Evolutionary conservation across 345 rosid genomes (phyloP), one percentile per base, ranked within the genome.

Genomic region (Syzygium aqueum): DNA sequence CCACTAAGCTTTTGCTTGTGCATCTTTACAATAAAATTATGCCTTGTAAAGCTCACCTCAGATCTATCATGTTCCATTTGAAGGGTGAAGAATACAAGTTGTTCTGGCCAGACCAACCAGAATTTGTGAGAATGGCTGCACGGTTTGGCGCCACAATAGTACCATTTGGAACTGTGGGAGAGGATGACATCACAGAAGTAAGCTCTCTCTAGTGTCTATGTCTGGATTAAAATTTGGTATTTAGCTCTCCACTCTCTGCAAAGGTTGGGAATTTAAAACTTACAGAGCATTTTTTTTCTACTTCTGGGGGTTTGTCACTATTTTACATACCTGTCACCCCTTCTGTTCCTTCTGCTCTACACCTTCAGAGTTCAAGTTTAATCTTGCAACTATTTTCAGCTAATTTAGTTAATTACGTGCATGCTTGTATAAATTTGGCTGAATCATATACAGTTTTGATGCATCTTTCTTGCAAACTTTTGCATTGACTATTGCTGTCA

Each of bases 151-250:
- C 89, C 63, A 87, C 84, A 1, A 87, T 87, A 51, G 89, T 87
- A 59, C 91, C 88, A 37, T 90, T 90, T 77, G 88, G 89, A 51
- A 83, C 87, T 3, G 91, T 89, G 14, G 91, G 91, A 84, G 89
- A 89, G 85, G 91, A 89, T 22, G 89, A 89, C 50, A 53, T 89
- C 15, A 51, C 46, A 53, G 85, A 89, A 73, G 88, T 87, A 84
- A 87, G 89, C 84, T 77, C 37, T 63, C 4, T 13, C 17, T 59
- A 59, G 65, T 11, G 46, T 59, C 65, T 50, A n/a, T 65, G 15
- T 86, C 46, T 16, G 22, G 15, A 30, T 52, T 11, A 27, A 43
- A 51, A 30, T 77, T 77, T 23, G 19, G 19, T 57, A 57, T 85
- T 51, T 43, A 17, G 78, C 50, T 40, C 80, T 43, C 33, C 15